Conservation (phyloP, 1,284 basidiomycete species). For the Ustilago lituana region DNA sequence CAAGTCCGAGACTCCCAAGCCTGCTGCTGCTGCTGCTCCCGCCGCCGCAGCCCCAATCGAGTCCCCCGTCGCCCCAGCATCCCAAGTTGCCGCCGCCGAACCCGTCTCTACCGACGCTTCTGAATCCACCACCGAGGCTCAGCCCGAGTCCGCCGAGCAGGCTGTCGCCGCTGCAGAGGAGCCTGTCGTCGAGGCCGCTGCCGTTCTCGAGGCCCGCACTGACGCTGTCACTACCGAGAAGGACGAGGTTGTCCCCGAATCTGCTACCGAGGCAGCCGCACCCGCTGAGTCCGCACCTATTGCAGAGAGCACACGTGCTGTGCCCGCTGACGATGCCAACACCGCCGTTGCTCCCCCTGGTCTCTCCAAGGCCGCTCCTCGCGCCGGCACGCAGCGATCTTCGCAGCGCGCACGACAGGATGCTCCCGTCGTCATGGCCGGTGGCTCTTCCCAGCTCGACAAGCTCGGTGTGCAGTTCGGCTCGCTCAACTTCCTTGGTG, state of each 20-base stretch:
- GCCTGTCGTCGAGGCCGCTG: slow-evolving; percentile 9
- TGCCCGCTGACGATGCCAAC: slow-evolving; percentile 11
- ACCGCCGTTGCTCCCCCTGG: slow-evolving; percentile 35
- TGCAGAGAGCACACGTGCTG: slow-evolving; percentile 22
- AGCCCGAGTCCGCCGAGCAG: slow-evolving; percentile 13
- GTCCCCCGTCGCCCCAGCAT: slow-evolving; percentile 6
- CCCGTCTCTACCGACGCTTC: slow-evolving; percentile 9
- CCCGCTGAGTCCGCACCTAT: slow-evolving; percentile 25
- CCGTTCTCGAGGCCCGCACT: slow-evolving; percentile 8
- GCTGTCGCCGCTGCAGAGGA: slow-evolving; percentile 8
- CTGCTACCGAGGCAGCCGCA: slow-evolving; percentile 19
- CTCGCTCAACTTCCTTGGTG: slow-evolving; percentile 63
- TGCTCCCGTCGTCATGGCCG: slow-evolving; percentile 64
- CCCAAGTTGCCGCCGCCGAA: slow-evolving; percentile 13
- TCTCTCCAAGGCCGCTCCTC: slow-evolving; percentile 47
- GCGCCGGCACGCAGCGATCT: slow-evolving; percentile 42
- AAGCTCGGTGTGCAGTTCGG: slow-evolving; percentile 65
- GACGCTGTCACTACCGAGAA: slow-evolving; percentile 10
- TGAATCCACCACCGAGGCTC: slow-evolving; percentile 11
- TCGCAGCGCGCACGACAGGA: slow-evolving; percentile 63
- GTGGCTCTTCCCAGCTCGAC: slow-evolving; percentile 60
- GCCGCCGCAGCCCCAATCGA: slow-evolving; percentile 17
- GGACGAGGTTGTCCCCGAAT: slow-evolving; percentile 1
- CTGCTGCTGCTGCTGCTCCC: slow-evolving; percentile 23
- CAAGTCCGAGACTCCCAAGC: slow-evolving; percentile 58